Conservation (phyloP, 2,329 filamentous ascomycete species). For the Botryotinia convoluta region DNA sequence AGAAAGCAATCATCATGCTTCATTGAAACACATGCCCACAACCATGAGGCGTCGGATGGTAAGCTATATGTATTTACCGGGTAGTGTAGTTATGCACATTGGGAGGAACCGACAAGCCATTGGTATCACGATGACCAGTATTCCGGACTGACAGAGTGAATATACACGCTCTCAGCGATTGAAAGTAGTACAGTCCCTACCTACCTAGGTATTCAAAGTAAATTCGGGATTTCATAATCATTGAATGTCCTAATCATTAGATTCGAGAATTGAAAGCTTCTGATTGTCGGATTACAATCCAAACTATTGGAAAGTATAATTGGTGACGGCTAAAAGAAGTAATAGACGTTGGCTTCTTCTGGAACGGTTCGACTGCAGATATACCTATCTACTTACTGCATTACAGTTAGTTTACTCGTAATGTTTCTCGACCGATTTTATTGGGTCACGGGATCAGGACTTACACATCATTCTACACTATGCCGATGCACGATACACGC, state of each 20-base stretch:
- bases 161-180: neutral
- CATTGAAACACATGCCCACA: neutral
- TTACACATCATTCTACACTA: constrained; percentile 1
- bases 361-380: neutral
- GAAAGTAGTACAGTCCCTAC: neutral
- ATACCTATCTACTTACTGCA: neutral
- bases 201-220: neutral
- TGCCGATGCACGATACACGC: neutral
- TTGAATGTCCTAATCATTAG: neutral
- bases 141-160: neutral
- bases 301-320: neutral
- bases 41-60: neutral
- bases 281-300: neutral
- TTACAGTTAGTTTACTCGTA: neutral
- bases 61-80: neutral
- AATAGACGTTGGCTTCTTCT: neutral
- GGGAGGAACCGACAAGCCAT: neutral
- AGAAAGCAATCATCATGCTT: neutral
- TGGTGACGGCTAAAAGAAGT: neutral
- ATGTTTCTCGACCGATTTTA: neutral
- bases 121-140: neutral
- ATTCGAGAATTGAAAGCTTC: neutral
- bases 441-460: neutral
- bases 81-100: neutral
- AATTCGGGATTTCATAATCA: neutral